phyloP scores from a whole-genome alignment of 2,329 filamentous ascomycete species.

The Penicillium sumatraense region DNA sequence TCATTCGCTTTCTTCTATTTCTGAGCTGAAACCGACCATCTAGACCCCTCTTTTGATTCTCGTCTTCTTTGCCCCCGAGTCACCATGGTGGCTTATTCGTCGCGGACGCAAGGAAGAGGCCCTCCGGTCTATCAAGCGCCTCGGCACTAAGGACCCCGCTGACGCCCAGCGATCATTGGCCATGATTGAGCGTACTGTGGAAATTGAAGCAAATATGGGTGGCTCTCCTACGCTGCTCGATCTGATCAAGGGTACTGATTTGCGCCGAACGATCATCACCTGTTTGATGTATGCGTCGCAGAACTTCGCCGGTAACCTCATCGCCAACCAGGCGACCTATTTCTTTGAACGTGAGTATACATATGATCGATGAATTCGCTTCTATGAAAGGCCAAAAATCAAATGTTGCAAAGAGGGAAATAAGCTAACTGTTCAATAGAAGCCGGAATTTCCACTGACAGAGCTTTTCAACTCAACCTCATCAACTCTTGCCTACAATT shows the following conservation, averaged over 20 bases:
- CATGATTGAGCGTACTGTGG: constrained; percentile 40
- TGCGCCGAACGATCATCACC: constrained; percentile 36
- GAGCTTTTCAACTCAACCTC: constrained; percentile 35
- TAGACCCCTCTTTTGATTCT: constrained; percentile 35
- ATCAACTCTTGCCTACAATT: constrained; percentile 38
- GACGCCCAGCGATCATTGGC: constrained; percentile 27
- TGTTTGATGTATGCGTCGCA: constrained; percentile 39
- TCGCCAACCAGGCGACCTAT: constrained; percentile 66
- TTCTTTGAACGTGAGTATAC: constrained; percentile 56
- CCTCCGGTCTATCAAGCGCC: constrained; percentile 30
- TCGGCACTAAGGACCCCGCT: constrained; percentile 22
- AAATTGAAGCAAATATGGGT: constrained; percentile 35
- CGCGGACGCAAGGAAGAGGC: constrained; percentile 30
- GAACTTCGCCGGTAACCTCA: constrained; percentile 64
- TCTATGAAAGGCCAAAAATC: no score
- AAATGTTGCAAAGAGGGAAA: no score
- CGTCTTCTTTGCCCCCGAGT: constrained; percentile 33
- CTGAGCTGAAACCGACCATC: constrained; percentile 1
- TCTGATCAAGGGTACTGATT: constrained; percentile 38
- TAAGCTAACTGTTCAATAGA: constrained; percentile 20
- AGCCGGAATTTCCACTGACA: constrained; percentile 31
- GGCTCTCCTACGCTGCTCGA: constrained; percentile 34
- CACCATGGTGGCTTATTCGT: constrained; percentile 35
- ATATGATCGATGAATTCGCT: no score
- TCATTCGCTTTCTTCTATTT: neutral